Evolutionary conservation across 805 yeast genomes (phyloP).

Genomic region (Hanseniaspora clermontiae): DNA sequence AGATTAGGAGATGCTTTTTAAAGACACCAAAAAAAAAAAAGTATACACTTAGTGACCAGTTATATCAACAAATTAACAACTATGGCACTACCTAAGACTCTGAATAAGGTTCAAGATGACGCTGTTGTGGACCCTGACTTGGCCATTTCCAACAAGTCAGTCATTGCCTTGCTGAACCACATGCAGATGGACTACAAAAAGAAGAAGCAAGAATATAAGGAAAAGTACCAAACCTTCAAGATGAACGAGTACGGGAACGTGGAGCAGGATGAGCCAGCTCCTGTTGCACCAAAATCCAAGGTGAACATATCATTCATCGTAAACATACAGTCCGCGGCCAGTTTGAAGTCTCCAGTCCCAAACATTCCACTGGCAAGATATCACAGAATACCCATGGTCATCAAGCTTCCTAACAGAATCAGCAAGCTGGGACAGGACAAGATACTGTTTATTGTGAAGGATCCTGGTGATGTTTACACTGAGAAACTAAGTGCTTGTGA

Average conservation of each 20-base stretch:
- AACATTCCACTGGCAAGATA: conserved; percentile 16
- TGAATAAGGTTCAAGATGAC: not conserved
- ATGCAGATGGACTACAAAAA: conserved; percentile 2
- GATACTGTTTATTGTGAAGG: conserved; percentile 57
- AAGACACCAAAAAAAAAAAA: no score
- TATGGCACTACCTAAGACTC: not conserved
- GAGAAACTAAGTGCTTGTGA: conserved; percentile 29
- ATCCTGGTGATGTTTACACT: conserved; percentile 50
- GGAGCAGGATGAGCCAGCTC: not conserved
- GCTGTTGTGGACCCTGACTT: not conserved
- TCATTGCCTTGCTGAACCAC: conserved; percentile 7
- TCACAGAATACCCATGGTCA: conserved; percentile 40
- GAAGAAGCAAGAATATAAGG: conserved; percentile 1
- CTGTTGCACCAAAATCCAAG: conserved; percentile 2
- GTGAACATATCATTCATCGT: conserved; percentile 11
- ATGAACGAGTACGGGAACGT: not conserved
- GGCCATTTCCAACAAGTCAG: conserved; percentile 1
- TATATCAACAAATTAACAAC: not conserved
- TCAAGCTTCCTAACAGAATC: conserved; percentile 44
- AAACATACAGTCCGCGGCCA: conserved; percentile 9
- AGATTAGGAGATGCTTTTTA: no score
- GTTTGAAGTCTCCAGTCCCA: conserved; percentile 13
- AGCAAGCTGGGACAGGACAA: conserved; percentile 36
- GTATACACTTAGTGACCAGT: no score
- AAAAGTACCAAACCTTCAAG: not conserved